Base-by-base conservation (phyloP, 495 filamentous ascomycete genomes). In the Platismatia glauca region DNA sequence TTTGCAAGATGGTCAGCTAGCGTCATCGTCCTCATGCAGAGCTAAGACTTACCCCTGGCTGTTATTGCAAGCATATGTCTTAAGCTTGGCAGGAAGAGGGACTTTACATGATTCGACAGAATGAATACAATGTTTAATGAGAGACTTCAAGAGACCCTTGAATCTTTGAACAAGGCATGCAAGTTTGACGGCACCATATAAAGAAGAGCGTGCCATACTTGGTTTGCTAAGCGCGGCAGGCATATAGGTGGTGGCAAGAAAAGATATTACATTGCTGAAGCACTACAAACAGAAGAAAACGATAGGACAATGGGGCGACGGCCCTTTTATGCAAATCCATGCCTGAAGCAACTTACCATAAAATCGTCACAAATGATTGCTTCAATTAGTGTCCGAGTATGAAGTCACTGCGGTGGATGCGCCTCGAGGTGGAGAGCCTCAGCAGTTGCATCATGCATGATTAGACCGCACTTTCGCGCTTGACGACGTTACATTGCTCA, bases 91-190 rank as follows among this genome's bases (percentile, higher is more conserved):
- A 37, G 31, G 18, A 20, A 20, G 27, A 38, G 31, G 13, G 44
- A 24, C 38, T 29, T 34, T 59, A 41, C 48, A 55, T 52, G 39
- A 55, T n/a, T 60, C 56, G 13, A 35, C 33, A 29, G 33, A 16
- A 35, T 44, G 34, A n/a, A 39, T 34, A 50, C 46, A 57, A 33
- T 55, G 22, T 44, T 64, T 43, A 9, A 65, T 37, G 20, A 55
- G 37, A 12, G 55, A 61, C 61, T 59, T 68, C 43, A 70, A 46
- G 43, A 59, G 67, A 53, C 70, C 38, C 46, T 64, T 69, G 43
- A 67, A 52, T 34, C 55, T 55, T 37, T 66, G 64, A 29, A 71
- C 64, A 22, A 67, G 38, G 48, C 64, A 27, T 48, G 69, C 68
- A 62, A 69, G 59, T 35, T 57, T 66, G 18, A 62, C 55, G 24